Evolutionary conservation across 768 basidiomycete genomes (phyloP).

Genomic region (Leccinum barrowsii): DNA sequence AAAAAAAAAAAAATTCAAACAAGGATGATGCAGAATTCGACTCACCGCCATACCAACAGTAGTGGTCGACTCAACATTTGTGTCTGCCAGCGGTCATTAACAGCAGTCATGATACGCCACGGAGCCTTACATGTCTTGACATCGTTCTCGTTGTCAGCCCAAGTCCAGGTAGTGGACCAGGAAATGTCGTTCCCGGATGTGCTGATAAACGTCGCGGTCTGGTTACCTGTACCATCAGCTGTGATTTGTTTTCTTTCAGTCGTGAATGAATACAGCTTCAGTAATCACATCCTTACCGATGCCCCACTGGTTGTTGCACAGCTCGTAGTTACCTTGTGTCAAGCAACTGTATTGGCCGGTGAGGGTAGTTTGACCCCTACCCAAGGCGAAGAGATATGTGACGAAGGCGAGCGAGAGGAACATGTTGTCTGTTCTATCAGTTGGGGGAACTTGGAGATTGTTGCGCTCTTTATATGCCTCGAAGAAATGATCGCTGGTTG

Average conservation of each 20-base stretch:
- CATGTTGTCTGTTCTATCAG: constrained; percentile 6
- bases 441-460: background rate
- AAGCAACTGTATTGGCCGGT: constrained; percentile 43
- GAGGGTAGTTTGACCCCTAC: constrained; percentile 22
- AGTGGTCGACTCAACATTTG: constrained; percentile 45
- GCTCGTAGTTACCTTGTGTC: constrained; percentile 44
- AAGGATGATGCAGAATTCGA: background rate
- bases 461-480: constrained; percentile 5
- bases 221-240: constrained; percentile 46
- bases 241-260: background rate
- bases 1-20: background rate
- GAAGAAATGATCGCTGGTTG: background rate
- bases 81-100: constrained; percentile 32
- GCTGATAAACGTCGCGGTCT: constrained; percentile 45
- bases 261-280: background rate
- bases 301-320: constrained; percentile 62
- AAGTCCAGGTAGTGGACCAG: constrained; percentile 53
- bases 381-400: constrained; percentile 7
- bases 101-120: background rate
- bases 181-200: constrained; percentile 39
- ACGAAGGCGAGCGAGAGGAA: constrained; percentile 12
- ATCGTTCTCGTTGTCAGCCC: constrained; percentile 46
- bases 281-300: constrained; percentile 26
- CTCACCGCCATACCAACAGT: constrained; percentile 48
- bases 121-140: constrained; percentile 50